Evolutionary conservation across 441 rosid genomes (phyloP).

Genomic region (Omphalea diandra): DNA sequence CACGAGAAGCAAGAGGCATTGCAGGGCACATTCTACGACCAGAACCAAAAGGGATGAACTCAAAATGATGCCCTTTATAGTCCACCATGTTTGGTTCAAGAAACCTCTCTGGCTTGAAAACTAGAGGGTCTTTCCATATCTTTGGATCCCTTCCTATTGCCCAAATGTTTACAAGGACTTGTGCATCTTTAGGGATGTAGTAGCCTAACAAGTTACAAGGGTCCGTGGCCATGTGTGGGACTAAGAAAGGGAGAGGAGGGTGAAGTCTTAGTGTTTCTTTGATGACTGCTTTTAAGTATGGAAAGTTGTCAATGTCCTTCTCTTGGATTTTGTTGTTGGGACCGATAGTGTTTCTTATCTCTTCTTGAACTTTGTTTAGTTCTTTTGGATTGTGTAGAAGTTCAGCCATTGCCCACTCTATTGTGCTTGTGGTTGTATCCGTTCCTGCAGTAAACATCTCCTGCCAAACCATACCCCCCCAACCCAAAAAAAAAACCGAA

Average conservation of each 20-base stretch:
- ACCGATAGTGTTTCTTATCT: constrained; percentile 28
- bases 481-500: too few relatives aligned
- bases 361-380: constrained; percentile 33
- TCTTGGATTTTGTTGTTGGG: constrained; percentile 26
- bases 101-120: constrained; percentile 51
- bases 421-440: constrained; percentile 73
- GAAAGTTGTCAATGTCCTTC: constrained; percentile 33
- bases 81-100: constrained; percentile 28
- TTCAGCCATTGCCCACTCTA: constrained; percentile 87
- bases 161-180: constrained; percentile 47
- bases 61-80: constrained; percentile 49
- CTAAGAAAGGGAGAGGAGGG: constrained; percentile 74
- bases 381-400: constrained; percentile 53
- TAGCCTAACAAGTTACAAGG: constrained; percentile 22
- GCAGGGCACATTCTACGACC: constrained; percentile 55
- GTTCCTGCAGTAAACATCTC: constrained; percentile 87
- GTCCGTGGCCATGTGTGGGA: constrained; percentile 68
- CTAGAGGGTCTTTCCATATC: constrained; percentile 41
- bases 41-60: constrained; percentile 56
- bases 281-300: constrained; percentile 64
- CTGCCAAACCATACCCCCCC: constrained; percentile 27
- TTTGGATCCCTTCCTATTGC: constrained; percentile 49
- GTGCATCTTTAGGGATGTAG: constrained; percentile 23
- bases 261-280: constrained; percentile 71
- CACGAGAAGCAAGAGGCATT: constrained; percentile 54